A percentile compares a stretch with the other conserved stretches of the same genome.
phyloP scores from a whole-genome alignment of 805 yeast genomes.

The Cyberlindnera bimundalis region DNA sequence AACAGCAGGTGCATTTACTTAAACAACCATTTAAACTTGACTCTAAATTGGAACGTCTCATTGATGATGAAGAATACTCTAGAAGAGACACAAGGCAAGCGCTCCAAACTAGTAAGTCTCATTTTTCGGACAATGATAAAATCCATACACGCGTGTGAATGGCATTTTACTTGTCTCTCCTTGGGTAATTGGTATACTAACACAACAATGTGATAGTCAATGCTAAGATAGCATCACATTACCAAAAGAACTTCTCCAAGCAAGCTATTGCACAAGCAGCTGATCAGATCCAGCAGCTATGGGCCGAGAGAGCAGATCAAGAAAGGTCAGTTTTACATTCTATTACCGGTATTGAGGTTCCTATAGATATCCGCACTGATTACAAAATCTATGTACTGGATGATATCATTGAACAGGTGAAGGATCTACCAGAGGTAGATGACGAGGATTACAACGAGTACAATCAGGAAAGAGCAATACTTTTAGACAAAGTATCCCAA shows the following conservation, averaged over 20 bases:
- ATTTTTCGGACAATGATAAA: too few species aligned
- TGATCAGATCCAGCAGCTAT: conserved; percentile 21
- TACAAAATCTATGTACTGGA: conserved; percentile 19
- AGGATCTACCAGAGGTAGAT: conserved; percentile 19
- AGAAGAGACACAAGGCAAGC: conserved; percentile 5
- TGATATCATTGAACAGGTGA: conserved; percentile 19
- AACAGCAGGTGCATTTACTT: conserved; percentile 13
- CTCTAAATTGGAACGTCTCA: conserved; percentile 2
- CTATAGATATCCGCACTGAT: conserved; percentile 16
- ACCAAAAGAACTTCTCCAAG: conserved; percentile 17
- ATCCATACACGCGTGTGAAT: too few species aligned
- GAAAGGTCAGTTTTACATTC: conserved; percentile 5
- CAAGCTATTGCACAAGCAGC: conserved; percentile 22
- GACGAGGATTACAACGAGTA: conserved; percentile 10
- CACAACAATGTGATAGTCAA: conserved; percentile 15
- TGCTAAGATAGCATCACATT: conserved; percentile 5
- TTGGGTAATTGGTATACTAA: conserved; percentile 1
- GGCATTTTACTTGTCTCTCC: too few species aligned
- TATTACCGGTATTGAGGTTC: conserved; percentile 14
- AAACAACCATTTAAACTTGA: conserved; percentile 12
- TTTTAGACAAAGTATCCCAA: conserved; percentile 7
- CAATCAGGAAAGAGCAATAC: conserved; percentile 8
- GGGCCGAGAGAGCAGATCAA: conserved; percentile 11
- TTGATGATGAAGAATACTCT: conserved; percentile 6
- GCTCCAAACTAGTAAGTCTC: conserved; percentile 6